Percentiles rank a stretch among this genome's conserved stretches.
These are phyloP conservation scores for Hanseniaspora clermontiae DNA, from an alignment of 805 yeast species.

Conservation along the genomic window DNA sequence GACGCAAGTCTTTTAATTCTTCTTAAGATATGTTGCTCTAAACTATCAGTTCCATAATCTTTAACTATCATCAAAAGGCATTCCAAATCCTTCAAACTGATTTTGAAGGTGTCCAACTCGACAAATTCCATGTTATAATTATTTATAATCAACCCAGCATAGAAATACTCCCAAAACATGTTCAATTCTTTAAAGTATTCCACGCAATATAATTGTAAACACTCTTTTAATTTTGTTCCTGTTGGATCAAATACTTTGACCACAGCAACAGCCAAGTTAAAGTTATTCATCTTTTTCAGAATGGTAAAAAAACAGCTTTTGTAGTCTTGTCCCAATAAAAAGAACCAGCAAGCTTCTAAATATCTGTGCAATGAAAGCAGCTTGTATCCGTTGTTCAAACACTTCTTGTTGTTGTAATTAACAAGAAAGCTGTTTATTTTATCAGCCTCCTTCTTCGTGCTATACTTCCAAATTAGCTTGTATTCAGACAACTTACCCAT, in stretches of 20 bases:
- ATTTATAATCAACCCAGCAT: conserved; percentile 2
- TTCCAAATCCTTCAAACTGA: not conserved
- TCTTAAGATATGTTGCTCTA: not conserved
- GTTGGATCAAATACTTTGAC: not conserved
- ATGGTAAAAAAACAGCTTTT: conserved; percentile 9
- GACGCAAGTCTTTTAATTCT: not conserved
- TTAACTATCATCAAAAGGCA: not conserved
- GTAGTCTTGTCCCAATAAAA: conserved; percentile 10
- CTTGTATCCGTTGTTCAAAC: conserved; percentile 11
- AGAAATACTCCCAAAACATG: conserved; percentile 10
- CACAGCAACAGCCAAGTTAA: not conserved
- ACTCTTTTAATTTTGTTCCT: conserved; percentile 1
- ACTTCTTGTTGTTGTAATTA: not conserved
- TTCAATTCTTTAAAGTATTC: conserved; percentile 3
- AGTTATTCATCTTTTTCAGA: conserved; percentile 2
- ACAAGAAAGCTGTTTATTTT: not conserved
- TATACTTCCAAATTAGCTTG: conserved; percentile 8
- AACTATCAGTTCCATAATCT: not conserved
- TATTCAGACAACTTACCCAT: not conserved
- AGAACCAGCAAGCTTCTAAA: conserved; percentile 12
- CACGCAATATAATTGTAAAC: conserved; percentile 2
- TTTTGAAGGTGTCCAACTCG: not conserved
- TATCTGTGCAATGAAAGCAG: conserved; percentile 9
- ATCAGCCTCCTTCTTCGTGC: not conserved
- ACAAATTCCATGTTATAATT: not conserved